Evolutionary conservation across 495 filamentous ascomycete species (phyloP).

Genomic region (Xylaria nigripes): DNA sequence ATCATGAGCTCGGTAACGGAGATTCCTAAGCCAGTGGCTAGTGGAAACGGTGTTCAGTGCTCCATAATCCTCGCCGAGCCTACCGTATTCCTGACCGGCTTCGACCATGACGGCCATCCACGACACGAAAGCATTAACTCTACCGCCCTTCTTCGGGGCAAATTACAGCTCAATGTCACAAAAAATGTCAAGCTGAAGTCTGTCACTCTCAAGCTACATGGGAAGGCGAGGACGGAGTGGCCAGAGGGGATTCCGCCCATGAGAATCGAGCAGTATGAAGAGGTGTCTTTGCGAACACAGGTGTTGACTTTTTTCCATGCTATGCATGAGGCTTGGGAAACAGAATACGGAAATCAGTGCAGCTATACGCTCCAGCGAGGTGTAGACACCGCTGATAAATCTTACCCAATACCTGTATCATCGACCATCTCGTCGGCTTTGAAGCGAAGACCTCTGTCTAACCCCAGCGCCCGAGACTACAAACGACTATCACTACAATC

Average conservation of each 20-base stretch:
- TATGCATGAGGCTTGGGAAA: slow-evolving; percentile 46
- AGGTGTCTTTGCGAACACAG: slow-evolving; percentile 65
- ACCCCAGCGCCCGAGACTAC: slow-evolving; percentile 39
- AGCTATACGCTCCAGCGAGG: slow-evolving; percentile 32
- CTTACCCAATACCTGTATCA: slow-evolving; percentile 4
- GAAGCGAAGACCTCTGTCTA: slow-evolving; percentile 18
- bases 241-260: slow-evolving; percentile 93
- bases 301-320: slow-evolving; percentile 80
- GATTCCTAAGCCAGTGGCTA: slow-evolving; percentile 60
- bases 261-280: slow-evolving; percentile 77
- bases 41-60: slow-evolving; percentile 63
- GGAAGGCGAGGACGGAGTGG: slow-evolving; percentile 87
- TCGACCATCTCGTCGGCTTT: slow-evolving; percentile 21
- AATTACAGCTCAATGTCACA: slow-evolving; percentile 69
- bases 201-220: slow-evolving; percentile 78
- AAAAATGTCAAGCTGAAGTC: slow-evolving; percentile 94
- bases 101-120: slow-evolving; percentile 68
- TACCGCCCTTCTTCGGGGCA: slow-evolving; percentile 80
- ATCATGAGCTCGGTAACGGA: slow-evolving; percentile 37
- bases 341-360: slow-evolving; percentile 55
- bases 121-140: slow-evolving; percentile 46
- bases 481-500: slow-evolving; percentile 69
- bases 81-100: slow-evolving; percentile 80
- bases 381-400: slow-evolving; percentile 9
- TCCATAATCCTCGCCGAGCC: slow-evolving; percentile 80